Evolutionary conservation across 768 basidiomycete genomes (phyloP).

Genomic region (Daedaleopsis nitida): DNA sequence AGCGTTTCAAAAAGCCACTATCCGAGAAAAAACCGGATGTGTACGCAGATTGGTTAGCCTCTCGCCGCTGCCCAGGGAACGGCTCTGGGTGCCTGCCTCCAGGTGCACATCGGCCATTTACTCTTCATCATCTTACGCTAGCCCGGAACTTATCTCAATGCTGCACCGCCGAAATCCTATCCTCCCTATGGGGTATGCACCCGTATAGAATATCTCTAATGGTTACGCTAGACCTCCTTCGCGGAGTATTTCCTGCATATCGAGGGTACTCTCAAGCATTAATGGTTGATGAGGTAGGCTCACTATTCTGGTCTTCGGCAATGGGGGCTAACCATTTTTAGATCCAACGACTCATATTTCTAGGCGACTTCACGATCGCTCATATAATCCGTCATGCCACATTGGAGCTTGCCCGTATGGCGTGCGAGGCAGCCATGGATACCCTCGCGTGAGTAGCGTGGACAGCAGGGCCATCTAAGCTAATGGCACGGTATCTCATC

Average conservation of each 20-base stretch:
- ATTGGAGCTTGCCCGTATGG: conserved; percentile 64
- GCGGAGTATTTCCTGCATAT: conserved; percentile 80
- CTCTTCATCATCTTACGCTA: conserved; percentile 53
- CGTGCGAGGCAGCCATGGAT: conserved; percentile 67
- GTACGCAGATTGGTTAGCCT: conserved; percentile 11
- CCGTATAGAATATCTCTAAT: conserved; percentile 72
- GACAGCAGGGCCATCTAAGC: background rate
- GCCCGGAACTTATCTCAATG: conserved; percentile 56
- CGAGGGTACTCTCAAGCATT: conserved; percentile 85
- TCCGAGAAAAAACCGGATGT: background rate
- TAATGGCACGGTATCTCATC: background rate
- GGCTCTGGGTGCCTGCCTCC: conserved; percentile 40
- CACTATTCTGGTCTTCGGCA: background rate
- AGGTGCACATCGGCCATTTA: conserved; percentile 71
- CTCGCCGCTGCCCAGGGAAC: conserved; percentile 1
- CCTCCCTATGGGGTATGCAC: conserved; percentile 54
- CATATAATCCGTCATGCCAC: conserved; percentile 59
- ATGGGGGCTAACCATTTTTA: conserved; percentile 30
- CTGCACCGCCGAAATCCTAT: conserved; percentile 58
- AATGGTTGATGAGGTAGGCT: conserved; percentile 79
- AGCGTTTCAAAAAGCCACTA: conserved; percentile 9
- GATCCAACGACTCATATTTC: conserved; percentile 71
- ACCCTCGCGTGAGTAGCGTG: conserved; percentile 63
- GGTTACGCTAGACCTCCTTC: conserved; percentile 67
- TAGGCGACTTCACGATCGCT: conserved; percentile 72